These are phyloP conservation scores for Hypoxylon rickii DNA, from an alignment of 495 filamentous ascomycete genomes.

Conservation along the genomic window DNA sequence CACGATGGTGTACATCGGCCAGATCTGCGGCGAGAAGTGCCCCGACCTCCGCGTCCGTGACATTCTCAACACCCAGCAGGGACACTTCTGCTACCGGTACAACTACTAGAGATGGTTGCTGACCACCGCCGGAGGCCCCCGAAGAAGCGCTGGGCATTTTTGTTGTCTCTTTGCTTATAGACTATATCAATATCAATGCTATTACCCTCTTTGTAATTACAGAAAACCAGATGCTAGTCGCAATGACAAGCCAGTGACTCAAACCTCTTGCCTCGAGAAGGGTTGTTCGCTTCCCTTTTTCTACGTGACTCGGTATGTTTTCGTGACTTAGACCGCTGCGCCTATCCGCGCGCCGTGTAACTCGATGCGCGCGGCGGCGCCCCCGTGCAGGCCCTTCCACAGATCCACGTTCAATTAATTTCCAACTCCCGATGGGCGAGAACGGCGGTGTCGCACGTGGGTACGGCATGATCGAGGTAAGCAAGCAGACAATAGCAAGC, in stretches of 20 bases:
- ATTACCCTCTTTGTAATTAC: neutral
- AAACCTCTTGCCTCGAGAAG: neutral
- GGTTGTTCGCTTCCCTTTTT: neutral
- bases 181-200: neutral
- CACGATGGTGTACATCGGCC: slow-evolving; percentile 44
- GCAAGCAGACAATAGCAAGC: too few species aligned
- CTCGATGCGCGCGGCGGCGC: too few species aligned
- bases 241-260: neutral
- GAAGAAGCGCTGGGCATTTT: too few species aligned
- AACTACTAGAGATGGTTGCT: slow-evolving; percentile 31
- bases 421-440: too few species aligned
- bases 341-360: too few species aligned
- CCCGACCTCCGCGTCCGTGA: slow-evolving; percentile 40
- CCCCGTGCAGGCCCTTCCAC: too few species aligned
- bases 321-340: too few species aligned
- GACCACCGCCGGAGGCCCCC: neutral
- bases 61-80: slow-evolving; percentile 39
- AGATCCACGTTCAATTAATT: too few species aligned
- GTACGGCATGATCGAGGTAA: too few species aligned
- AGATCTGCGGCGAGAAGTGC: slow-evolving; percentile 46
- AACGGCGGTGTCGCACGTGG: too few species aligned
- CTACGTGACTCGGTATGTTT: too few species aligned
- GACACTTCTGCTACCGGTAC: slow-evolving; percentile 40
- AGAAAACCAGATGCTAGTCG: neutral
- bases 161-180: neutral